Percentiles rank a stretch among this genome's conserved stretches.
Evolutionary conservation across 495 filamentous ascomycete species (phyloP).

Genomic region (Cercophora samala): DNA sequence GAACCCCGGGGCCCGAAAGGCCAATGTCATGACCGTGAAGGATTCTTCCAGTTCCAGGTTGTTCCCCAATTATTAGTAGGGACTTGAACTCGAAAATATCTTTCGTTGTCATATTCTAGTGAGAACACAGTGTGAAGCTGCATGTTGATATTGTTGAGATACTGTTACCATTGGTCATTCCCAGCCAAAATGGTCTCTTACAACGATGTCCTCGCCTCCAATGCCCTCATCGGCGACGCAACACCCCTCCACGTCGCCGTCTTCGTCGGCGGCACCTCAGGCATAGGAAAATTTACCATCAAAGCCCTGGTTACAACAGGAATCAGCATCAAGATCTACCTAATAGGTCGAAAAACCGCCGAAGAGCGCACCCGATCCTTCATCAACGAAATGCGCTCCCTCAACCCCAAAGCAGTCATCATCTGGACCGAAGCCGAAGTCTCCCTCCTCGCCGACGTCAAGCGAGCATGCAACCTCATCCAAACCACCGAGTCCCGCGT

Average conservation of each 20-base stretch:
- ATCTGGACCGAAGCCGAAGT: constrained; percentile 39
- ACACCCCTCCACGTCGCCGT: constrained; percentile 36
- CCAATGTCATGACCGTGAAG: too few species aligned
- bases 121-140: too few species aligned
- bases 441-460: constrained; percentile 36
- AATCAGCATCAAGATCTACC: constrained; percentile 29
- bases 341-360: constrained; percentile 36
- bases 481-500: constrained; percentile 29
- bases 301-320: constrained; percentile 29
- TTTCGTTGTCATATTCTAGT: too few species aligned
- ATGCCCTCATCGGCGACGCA: constrained; percentile 37
- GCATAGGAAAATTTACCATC: constrained; percentile 38
- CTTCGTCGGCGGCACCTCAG: constrained; percentile 41
- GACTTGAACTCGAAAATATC: too few species aligned
- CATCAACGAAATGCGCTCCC: constrained; percentile 29
- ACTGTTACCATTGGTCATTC: too few species aligned
- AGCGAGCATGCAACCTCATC: constrained; percentile 34
- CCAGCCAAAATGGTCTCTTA: constrained; percentile 39
- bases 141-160: too few species aligned
- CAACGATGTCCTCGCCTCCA: constrained; percentile 36
- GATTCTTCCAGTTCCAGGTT: too few species aligned
- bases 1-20: neutral
- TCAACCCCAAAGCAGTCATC: constrained; percentile 38
- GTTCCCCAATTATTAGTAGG: too few species aligned
- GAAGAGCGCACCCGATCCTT: constrained; percentile 27